These are phyloP conservation scores for Epichloe sibirici DNA, from an alignment of 2,329 filamentous ascomycete genomes.

Conservation along the genomic window DNA sequence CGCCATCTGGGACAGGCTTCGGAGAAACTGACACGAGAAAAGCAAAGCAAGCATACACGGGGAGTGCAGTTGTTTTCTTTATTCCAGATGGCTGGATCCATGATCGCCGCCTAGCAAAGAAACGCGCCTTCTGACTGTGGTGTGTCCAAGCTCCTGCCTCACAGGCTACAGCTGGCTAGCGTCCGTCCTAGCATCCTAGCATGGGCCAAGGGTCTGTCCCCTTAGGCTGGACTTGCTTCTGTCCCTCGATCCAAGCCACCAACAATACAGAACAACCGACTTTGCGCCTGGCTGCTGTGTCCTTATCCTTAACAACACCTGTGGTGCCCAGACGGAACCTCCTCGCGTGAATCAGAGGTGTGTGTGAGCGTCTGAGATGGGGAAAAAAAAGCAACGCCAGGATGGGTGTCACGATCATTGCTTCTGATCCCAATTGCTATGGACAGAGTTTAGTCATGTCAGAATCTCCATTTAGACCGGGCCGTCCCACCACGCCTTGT, in stretches of 20 bases:
- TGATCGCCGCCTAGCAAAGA: background rate
- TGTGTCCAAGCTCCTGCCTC: background rate
- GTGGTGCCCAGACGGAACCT: background rate
- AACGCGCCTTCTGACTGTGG: background rate
- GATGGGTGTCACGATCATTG: background rate
- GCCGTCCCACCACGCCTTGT: conserved; percentile 1
- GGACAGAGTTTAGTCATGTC: background rate
- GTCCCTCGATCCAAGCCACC: background rate
- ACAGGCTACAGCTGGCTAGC: background rate
- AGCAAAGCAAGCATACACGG: background rate
- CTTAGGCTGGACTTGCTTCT: background rate
- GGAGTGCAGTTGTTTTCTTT: background rate
- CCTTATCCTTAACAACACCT: background rate
- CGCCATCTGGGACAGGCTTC: background rate
- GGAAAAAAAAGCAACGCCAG: conserved; percentile 9
- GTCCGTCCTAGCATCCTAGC: background rate
- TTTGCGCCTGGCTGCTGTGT: background rate
- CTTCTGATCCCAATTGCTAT: background rate
- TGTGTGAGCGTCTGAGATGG: conserved; percentile 6
- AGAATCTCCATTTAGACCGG: conserved; percentile 1
- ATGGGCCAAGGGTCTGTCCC: background rate
- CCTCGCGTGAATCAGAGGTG: conserved; percentile 6
- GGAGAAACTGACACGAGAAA: background rate
- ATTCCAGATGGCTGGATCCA: background rate
- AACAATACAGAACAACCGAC: background rate